Conservation (phyloP, 257 asterid genomes). For the Coffea eugenioides region DNA sequence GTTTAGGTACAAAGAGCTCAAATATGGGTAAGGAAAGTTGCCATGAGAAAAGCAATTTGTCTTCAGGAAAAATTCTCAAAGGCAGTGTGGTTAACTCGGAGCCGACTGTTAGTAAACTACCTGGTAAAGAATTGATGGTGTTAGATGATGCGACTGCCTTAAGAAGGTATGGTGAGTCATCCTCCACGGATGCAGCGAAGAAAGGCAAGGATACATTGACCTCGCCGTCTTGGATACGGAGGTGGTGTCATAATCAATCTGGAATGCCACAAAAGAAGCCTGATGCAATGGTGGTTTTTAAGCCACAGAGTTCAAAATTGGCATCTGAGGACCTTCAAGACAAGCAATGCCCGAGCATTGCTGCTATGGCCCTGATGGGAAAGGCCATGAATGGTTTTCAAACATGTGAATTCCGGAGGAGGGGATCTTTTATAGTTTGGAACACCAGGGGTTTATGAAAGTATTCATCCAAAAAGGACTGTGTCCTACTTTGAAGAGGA, state of each 20-base stretch:
- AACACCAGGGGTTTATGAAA: conserved; percentile 38
- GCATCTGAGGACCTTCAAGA: conserved; percentile 40
- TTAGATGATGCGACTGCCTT: conserved; percentile 20
- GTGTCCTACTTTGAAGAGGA: background rate
- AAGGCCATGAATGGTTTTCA: conserved; percentile 56
- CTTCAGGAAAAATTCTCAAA: conserved; percentile 19
- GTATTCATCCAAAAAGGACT: background rate
- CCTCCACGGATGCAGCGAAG: conserved; percentile 19
- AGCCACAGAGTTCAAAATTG: conserved; percentile 43
- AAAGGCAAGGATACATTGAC: conserved; percentile 30
- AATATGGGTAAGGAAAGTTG: conserved; percentile 27
- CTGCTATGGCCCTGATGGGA: conserved; percentile 81
- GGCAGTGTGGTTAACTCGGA: conserved; percentile 26
- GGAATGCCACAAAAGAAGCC: conserved; percentile 23
- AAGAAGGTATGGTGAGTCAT: conserved; percentile 16
- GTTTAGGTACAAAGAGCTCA: conserved; percentile 42
- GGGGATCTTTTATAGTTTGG: conserved; percentile 68
- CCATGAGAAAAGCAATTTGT: conserved; percentile 28
- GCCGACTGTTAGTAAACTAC: conserved; percentile 19
- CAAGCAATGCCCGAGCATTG: conserved; percentile 79
- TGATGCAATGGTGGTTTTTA: conserved; percentile 37
- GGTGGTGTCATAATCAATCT: conserved; percentile 46
- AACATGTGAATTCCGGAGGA: conserved; percentile 46
- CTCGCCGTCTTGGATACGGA: conserved; percentile 71
- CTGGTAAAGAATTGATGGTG: conserved; percentile 25